Percentiles rank a stretch among this genome's conserved stretches.
Conservation (phyloP, 768 basidiomycete species). For the Mrakia hoshinonis region DNA sequence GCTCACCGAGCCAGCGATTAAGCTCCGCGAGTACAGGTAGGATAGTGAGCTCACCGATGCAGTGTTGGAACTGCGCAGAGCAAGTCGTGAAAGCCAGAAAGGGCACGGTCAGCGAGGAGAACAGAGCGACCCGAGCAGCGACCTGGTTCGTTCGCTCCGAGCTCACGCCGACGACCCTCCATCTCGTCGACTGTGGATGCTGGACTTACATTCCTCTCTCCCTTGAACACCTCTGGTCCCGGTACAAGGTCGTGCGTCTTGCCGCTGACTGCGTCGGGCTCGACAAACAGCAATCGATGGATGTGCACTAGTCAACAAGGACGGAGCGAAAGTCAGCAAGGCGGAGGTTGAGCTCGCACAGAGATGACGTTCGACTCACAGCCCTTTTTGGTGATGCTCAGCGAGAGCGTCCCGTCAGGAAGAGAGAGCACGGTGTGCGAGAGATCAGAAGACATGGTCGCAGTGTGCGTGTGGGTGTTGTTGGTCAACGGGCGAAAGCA, state of each 20-base stretch:
- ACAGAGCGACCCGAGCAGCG: background rate
- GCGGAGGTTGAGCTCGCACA: background rate
- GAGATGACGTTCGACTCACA: slow-evolving; percentile 6
- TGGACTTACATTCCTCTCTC: background rate
- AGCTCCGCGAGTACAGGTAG: background rate
- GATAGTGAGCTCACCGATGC: slow-evolving; percentile 15
- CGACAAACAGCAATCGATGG: slow-evolving; percentile 3
- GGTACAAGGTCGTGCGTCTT: slow-evolving; percentile 18
- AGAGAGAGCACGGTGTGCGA: slow-evolving; percentile 14
- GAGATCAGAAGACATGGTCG: background rate
- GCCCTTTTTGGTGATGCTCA: slow-evolving; percentile 16
- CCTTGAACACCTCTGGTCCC: slow-evolving; percentile 3
- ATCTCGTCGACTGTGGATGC: background rate
- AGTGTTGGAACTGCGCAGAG: slow-evolving; percentile 17
- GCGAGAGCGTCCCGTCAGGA: slow-evolving; percentile 10
- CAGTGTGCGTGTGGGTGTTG: background rate
- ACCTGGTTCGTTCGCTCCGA: background rate
- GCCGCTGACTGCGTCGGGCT: background rate
- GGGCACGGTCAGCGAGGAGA: background rate
- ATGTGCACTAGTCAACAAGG: slow-evolving; percentile 11
- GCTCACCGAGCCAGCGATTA: background rate
- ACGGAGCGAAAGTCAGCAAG: background rate
- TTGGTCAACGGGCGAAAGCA: too few species aligned
- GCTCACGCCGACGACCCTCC: background rate
- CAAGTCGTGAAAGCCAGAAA: background rate